A percentile compares a stretch with the other conserved stretches of the same genome.
Evolutionary conservation across 1,284 basidiomycete genomes (phyloP).

Genomic region (Sphagnurus paluster): DNA sequence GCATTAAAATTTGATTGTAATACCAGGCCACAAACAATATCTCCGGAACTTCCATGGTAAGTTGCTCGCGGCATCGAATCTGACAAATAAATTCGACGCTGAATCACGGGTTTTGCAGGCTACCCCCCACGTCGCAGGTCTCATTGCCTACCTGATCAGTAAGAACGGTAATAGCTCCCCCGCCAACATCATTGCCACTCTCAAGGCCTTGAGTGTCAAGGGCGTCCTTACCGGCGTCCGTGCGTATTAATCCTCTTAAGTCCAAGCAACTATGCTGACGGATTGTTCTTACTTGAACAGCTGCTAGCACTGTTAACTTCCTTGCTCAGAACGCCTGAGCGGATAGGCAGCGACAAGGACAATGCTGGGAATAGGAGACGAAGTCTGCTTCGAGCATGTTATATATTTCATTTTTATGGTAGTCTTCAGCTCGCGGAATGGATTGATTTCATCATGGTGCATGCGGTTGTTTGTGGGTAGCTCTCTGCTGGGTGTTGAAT

Average conservation of each 20-base stretch:
- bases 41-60: slow-evolving; percentile 59
- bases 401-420: no score
- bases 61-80: background rate
- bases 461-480: no score
- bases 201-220: slow-evolving; percentile 25
- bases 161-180: slow-evolving; percentile 29
- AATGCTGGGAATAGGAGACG: no score
- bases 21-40: slow-evolving; percentile 67
- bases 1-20: slow-evolving; percentile 58
- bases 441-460: no score
- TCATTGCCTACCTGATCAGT: slow-evolving; percentile 35
- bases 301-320: background rate
- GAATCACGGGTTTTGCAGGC: background rate
- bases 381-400: no score
- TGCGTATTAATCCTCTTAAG: slow-evolving; percentile 10
- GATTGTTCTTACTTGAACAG: background rate
- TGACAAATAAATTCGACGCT: no score
- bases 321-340: background rate
- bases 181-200: slow-evolving; percentile 23
- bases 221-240: slow-evolving; percentile 28
- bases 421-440: no score
- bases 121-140: slow-evolving; percentile 27
- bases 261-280: no score
- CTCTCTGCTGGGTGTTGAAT: no score
- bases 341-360: no score